Evolutionary conservation across 495 filamentous ascomycete genomes (phyloP), one percentile per base, ranked within the genome.

Genomic region (Aspergillus sclerotioniger): DNA sequence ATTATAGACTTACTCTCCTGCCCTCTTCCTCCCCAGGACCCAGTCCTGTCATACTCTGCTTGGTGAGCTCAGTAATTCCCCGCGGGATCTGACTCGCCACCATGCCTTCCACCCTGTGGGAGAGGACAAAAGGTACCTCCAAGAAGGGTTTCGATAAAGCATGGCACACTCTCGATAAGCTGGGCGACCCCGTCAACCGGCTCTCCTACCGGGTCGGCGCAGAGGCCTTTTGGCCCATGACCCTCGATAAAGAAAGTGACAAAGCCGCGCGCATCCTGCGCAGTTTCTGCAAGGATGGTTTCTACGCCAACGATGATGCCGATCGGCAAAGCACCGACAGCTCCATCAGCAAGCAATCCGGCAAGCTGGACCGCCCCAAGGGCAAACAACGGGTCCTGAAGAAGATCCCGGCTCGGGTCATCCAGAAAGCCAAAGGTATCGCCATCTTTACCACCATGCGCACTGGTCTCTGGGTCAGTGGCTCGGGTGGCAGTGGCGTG

Each of bases 361-460:
- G 77, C 55, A 77, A 74, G 44, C 70, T 75, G 32, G 81, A 84
- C 62, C 79, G 76, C 29, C 85, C 87, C 46, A 83, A 82, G 49
- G 80, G 79, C 60, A 90, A 88, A 70, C 85, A 87, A 62, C 83
- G 78, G 54, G 81, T 90, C 2, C 70, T 91, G 15, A 88, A 93
- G 72, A 92, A 92, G 75, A 96, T 96, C 25, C 92, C 92, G 0
- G 72, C 84, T 31, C 75, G 88, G 66, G 90, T 96, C 46, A 88
- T 96, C 54, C 82, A 87, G 64, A 86, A 89, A 71, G 91, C 92
- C 10, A 90, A 93, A 65, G 92, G 90, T 12, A 73, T 96, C 35
- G 91, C 90, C 25, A 87, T 96, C 60, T 96, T 96, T 76, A 95
- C 92, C 0, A 92, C 90, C 19, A 92, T 96, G 90, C 87, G 92